Evolutionary conservation across 768 basidiomycete genomes (phyloP).

Genomic region (Amanita thiersii): DNA sequence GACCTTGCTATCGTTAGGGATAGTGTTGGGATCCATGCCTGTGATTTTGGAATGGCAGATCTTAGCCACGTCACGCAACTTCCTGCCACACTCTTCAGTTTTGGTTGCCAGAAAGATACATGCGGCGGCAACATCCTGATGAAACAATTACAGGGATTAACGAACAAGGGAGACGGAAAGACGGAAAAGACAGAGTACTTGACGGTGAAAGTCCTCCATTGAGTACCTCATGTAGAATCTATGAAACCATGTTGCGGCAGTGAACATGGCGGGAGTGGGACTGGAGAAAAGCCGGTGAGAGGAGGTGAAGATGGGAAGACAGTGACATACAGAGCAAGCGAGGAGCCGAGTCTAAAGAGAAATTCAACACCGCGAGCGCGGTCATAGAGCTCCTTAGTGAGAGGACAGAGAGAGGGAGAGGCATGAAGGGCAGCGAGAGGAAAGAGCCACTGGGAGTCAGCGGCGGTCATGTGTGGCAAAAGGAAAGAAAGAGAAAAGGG

Average conservation of each 20-base stretch:
- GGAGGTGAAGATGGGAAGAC: conserved; percentile 8
- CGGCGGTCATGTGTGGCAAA: conserved; percentile 12
- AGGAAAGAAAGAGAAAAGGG: not conserved
- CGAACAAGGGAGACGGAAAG: conserved; percentile 9
- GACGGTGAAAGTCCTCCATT: conserved; percentile 74
- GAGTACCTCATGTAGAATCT: conserved; percentile 86
- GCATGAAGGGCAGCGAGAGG: conserved; percentile 45
- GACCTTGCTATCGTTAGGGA: conserved; percentile 61
- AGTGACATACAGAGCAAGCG: conserved; percentile 61
- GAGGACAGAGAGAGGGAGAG: conserved; percentile 52
- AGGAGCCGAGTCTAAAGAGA: conserved; percentile 73
- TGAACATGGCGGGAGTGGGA: conserved; percentile 74
- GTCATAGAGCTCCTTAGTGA: conserved; percentile 69
- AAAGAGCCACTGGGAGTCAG: conserved; percentile 64
- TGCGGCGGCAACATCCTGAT: conserved; percentile 74
- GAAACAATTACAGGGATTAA: conserved; percentile 9
- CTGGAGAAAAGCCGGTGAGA: conserved; percentile 29
- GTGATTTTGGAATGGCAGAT: conserved; percentile 65
- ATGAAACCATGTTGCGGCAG: conserved; percentile 87
- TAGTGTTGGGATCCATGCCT: conserved; percentile 43
- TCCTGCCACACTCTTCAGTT: conserved; percentile 83
- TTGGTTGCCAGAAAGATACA: conserved; percentile 90
- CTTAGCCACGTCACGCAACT: conserved; percentile 77
- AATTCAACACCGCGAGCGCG: conserved; percentile 80
- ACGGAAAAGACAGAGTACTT: conserved; percentile 39